Percentiles rank a stretch among this genome's conserved stretches.
Conservation (phyloP, 768 basidiomycete genomes). For the Mycena leptocephala region DNA sequence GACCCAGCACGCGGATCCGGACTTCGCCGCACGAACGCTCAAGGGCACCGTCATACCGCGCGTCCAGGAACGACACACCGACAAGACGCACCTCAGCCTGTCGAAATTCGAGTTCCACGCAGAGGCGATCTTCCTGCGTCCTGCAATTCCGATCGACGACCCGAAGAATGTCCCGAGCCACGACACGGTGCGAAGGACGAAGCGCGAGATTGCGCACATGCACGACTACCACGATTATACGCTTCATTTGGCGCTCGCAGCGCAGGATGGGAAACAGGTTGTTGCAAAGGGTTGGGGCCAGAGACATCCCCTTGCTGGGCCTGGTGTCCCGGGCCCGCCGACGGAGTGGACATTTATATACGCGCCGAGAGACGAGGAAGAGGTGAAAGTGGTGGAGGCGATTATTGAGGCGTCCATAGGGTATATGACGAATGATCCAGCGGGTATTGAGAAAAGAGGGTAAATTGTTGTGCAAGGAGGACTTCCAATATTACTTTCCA, state of each 20-base stretch:
- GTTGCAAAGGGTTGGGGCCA: conserved; percentile 32
- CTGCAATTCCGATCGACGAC: conserved; percentile 26
- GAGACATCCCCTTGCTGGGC: conserved; percentile 31
- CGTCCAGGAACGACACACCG: conserved; percentile 27
- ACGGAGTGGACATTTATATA: conserved; percentile 35
- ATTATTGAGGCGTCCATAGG: conserved; percentile 30
- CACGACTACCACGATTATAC: conserved; percentile 34
- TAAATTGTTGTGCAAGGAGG: too few relatives aligned
- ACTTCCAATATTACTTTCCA: too few relatives aligned
- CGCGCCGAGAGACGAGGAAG: conserved; percentile 28
- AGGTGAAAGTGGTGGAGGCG: conserved; percentile 27
- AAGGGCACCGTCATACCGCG: conserved; percentile 22
- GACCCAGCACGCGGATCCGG: conserved; percentile 12
- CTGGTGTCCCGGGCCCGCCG: conserved; percentile 31
- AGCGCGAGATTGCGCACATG: conserved; percentile 35
- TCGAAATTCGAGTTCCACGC: conserved; percentile 35
- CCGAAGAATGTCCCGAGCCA: conserved; percentile 32
- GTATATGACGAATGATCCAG: conserved; percentile 28
- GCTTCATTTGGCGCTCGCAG: conserved; percentile 30
- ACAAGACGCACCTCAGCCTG: conserved; percentile 27
- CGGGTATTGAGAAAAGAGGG: not conserved
- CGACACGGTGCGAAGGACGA: conserved; percentile 34
- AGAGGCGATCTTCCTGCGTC: conserved; percentile 31
- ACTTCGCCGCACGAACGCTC: conserved; percentile 2
- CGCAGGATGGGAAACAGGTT: conserved; percentile 31